phyloP scores from a whole-genome alignment of 2,329 filamentous ascomycete genomes.

The Trichoderma endophyticum region DNA sequence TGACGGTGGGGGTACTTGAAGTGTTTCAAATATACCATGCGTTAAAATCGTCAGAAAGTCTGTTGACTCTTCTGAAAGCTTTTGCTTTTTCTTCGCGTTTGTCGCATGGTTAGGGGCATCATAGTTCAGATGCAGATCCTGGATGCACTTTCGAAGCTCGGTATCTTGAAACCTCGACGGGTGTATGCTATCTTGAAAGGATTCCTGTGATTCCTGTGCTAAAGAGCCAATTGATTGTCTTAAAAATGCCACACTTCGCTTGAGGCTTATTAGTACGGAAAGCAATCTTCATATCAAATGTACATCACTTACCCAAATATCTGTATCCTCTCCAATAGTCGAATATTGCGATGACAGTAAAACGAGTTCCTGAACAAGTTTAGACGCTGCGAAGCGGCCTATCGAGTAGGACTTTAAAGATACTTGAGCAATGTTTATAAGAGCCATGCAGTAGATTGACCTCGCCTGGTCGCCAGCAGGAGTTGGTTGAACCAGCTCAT shows the following conservation, averaged over 20 bases:
- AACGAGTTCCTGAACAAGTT: conserved; percentile 43
- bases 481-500: conserved; percentile 31
- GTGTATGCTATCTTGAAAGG: conserved; percentile 25
- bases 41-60: conserved; percentile 24
- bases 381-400: conserved; percentile 41
- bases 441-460: conserved; percentile 36
- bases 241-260: conserved; percentile 33
- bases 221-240: conserved; percentile 26
- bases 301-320: conserved; percentile 40
- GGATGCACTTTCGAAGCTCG: conserved; percentile 29
- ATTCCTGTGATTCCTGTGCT: conserved; percentile 22
- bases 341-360: conserved; percentile 34
- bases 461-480: conserved; percentile 30
- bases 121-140: conserved; percentile 31
- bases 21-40: conserved; percentile 28
- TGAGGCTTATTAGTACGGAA: conserved; percentile 22
- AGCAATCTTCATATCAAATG: background rate
- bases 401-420: conserved; percentile 34
- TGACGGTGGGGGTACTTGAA: conserved; percentile 27
- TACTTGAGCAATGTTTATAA: conserved; percentile 38
- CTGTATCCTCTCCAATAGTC: conserved; percentile 33
- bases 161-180: conserved; percentile 31
- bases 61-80: conserved; percentile 23
- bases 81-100: conserved; percentile 31
- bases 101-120: conserved; percentile 14